Base-by-base conservation (phyloP, 2,329 filamentous ascomycete genomes). In the Colletotrichum limetticola region DNA sequence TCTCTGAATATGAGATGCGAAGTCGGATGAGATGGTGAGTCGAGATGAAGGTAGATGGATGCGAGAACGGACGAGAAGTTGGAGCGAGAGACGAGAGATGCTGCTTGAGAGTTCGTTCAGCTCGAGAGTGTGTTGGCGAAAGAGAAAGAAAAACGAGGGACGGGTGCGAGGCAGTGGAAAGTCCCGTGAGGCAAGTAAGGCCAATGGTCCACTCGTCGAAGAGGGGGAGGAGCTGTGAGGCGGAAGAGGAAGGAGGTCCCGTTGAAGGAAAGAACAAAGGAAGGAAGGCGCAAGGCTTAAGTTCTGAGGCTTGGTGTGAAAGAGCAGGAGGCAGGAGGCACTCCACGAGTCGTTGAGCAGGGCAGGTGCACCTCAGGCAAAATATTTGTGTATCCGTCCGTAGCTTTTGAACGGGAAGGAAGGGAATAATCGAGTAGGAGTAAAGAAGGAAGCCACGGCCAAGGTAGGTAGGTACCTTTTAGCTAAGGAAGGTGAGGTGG, bases 201-300 rank as follows among this genome's bases (percentile, higher is more conserved):
- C 42, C 42, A 19, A 19, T 49, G 42, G 42, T 49, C 42, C 42
- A 49, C 42, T 49, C 42, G 16, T 49, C 8, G 42, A 30, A 37
- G 11, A 5, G 63, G 4, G 35, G n/a, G 62, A 42, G 30, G 4
- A 37, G 52, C 46, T 59, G 63, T 14, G 24, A 57, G 49, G 49
- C 32, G 14, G 24, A 65, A 32, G 49, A 55, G 35, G 19, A 55
- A 46, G 42, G 16, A 35, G 32, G 22, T 65, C 24, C 62, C 62
- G 62, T 57, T 65, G 52, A 32, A 22, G 52, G 24, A 37, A 42
- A 28, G 62, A 65, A 65, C 32, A 65, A 65, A 65, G 62, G 46
- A 32, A 64, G 46, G 30, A 28, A 28, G 32, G 24, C 52, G 32
- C 49, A 16, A 16, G 30, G 30, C 22, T 28, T n/a, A 32, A 42